phyloP scores from a whole-genome alignment of 2,329 filamentous ascomycete genomes.

The Sordariomycetes sp. region DNA sequence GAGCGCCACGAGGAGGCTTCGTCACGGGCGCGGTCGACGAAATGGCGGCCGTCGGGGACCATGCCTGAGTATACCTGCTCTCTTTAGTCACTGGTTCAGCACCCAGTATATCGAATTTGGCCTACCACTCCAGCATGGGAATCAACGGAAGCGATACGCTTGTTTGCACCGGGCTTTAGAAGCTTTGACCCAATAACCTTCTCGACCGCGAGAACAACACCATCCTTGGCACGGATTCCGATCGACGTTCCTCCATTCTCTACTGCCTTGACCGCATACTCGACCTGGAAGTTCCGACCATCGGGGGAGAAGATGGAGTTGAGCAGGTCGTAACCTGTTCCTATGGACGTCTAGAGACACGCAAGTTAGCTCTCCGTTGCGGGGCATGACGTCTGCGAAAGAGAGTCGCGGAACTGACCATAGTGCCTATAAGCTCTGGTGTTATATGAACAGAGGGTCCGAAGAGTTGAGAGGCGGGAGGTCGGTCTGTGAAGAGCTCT shows the following conservation, averaged over 20 bases:
- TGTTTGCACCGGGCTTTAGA: constrained; percentile 90
- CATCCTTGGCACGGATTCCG: constrained; percentile 94
- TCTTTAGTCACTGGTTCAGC: neutral
- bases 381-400: no score
- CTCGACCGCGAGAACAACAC: constrained; percentile 90
- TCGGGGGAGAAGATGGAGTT: constrained; percentile 99
- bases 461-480: neutral
- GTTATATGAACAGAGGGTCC: neutral
- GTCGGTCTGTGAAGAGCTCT: neutral
- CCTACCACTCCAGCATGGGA: constrained; percentile 87
- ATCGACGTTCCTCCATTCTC: constrained; percentile 96
- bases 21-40: constrained; percentile 87
- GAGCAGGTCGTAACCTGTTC: constrained; percentile 97
- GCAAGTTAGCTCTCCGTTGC: no score
- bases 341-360: constrained; percentile 87
- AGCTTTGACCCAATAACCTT: constrained; percentile 95
- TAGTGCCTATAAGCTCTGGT: neutral
- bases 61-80: constrained; percentile 83
- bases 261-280: constrained; percentile 97
- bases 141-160: constrained; percentile 92
- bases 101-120: constrained; percentile 7
- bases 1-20: constrained; percentile 87
- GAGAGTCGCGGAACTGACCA: neutral
- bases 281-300: constrained; percentile 97
- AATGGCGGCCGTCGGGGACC: constrained; percentile 89